Evolutionary conservation across 1,139 yeast genomes (phyloP).

Genomic region (Suhomyces chickasaworum): DNA sequence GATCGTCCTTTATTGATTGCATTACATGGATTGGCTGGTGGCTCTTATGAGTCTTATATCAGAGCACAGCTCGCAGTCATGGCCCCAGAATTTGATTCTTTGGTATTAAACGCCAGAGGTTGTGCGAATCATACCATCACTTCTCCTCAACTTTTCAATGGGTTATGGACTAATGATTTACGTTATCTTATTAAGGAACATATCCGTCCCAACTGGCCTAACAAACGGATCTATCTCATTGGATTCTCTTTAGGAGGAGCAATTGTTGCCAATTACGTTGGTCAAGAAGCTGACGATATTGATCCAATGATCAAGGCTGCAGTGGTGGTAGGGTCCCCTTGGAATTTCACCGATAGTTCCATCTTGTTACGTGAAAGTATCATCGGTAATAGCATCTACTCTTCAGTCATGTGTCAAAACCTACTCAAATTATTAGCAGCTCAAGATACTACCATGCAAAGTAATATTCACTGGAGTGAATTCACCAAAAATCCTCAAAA

Average conservation of each 20-base stretch:
- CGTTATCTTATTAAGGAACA: constrained; percentile 54
- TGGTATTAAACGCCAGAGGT: constrained; percentile 61
- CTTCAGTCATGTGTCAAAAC: constrained; percentile 56
- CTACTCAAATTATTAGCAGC: constrained; percentile 45
- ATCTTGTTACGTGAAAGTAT: constrained; percentile 41
- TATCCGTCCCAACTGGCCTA: constrained; percentile 48
- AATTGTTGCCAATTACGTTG: constrained; percentile 75
- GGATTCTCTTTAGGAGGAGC: constrained; percentile 75
- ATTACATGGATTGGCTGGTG: constrained; percentile 64
- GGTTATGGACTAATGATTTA: constrained; percentile 64
- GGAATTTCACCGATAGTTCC: constrained; percentile 72
- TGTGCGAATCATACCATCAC: constrained; percentile 61
- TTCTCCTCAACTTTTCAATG: constrained; percentile 60
- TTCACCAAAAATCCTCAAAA: constrained; percentile 36
- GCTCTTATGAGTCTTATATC: constrained; percentile 60
- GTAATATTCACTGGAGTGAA: constrained; percentile 30
- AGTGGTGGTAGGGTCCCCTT: constrained; percentile 67
- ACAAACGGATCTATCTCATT: constrained; percentile 50
- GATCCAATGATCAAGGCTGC: constrained; percentile 48
- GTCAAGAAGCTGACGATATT: constrained; percentile 56
- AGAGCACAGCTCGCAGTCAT: constrained; percentile 45
- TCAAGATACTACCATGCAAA: constrained; percentile 40
- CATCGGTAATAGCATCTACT: constrained; percentile 51
- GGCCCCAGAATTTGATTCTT: constrained; percentile 48
- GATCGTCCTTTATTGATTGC: constrained; percentile 57